Base-by-base conservation (phyloP, 805 yeast species). In the Pichia membranifaciens region DNA sequence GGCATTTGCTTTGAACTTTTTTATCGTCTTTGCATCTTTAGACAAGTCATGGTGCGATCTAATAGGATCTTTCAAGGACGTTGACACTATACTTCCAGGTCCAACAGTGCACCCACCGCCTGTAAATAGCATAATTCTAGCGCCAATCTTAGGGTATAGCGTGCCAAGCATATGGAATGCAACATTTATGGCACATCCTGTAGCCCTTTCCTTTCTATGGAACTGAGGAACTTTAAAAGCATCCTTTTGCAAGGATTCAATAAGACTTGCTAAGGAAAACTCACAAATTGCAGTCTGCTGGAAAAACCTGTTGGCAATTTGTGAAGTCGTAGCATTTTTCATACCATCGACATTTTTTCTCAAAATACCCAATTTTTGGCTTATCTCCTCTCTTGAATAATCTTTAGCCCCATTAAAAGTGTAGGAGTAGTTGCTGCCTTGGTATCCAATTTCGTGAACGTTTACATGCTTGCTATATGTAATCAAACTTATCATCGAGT, bases 81-180 rank as follows among this genome's bases (percentile, higher is more conserved):
- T 65, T 7, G 74, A 74, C 10, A 81, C 86, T 31, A 82, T 76
- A 34, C 66, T 58, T 2, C 87, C 88, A 2, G 84, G 84, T 1
- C 87, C 87, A 51, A 66, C 65, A 0, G 87, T 82, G 54, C 84
- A 76, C 5, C 84, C 80, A 1, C 87, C 87, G 25, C 81, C 84
- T 4, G 76, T 58, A 55, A 81, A 81, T 21, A 75, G 60, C 58
- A 79, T 59, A 5, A 80, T 58, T 42, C 78, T 79, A 0, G 81
- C 77, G 0, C 84, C 84, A 1, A 74, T 64, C 25, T 75, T 70
- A 0, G 76, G 69, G 41, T 66, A 70, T 7, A 74, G 54, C 3
- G 61, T 56, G 37, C 66, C 59, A 49, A 74, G 37, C 54, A 73
- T 43, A 58, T 64, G 56, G 51, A 69, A 35, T 55, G 75, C 67